Evolutionary conservation across 352 stramenopile genomes (phyloP), one percentile per base, ranked within the genome.

Genomic region (Pythium volutum): DNA sequence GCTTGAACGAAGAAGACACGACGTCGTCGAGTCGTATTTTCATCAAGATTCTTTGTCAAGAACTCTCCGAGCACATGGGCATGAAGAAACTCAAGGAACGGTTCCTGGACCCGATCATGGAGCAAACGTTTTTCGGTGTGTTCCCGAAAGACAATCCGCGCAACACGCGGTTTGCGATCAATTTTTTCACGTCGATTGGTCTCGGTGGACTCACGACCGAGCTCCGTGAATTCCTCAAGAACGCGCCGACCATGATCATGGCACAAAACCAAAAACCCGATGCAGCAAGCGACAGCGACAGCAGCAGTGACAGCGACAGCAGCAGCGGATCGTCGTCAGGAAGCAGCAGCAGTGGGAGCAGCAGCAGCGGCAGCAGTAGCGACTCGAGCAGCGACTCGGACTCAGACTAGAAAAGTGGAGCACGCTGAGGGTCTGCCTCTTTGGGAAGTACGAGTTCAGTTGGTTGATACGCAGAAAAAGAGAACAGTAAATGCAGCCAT

Each of bases 101-200:
- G 9, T 98, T 99, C 73, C 72, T 96, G 29, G 93, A 98, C 59
- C 73, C 83, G 25, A 89, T 90, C 67, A 97, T 98, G 92, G 64
- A 79, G 62, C 62, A 89, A 15, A 96, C 88, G 62, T 99, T 98
- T 56, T 82, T 74, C 12, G 97, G 96, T 5, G 82, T 99, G 49
- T 99, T 99, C 64, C 97, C 98, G 1, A 97, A 88, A 55, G 96
- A 98, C 62, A 98, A 98, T 59, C 89, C 97, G 18, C 89, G 96
- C 43, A 98, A 99, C 74, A 99, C 96, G 54, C 92, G 97, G 20
- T 99, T 99, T 65, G 96, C 97, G 4, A 99, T 99, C 82, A 99
- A 99, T 64, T 99, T 99, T 72, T 99, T 99, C 80, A 99, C 98
- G 36, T 97, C 87, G 9, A 99, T 99, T 58, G 97, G 97, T 66